Base-by-base conservation (phyloP, 2,329 filamentous ascomycete species). In the Clarireedia sp. region DNA sequence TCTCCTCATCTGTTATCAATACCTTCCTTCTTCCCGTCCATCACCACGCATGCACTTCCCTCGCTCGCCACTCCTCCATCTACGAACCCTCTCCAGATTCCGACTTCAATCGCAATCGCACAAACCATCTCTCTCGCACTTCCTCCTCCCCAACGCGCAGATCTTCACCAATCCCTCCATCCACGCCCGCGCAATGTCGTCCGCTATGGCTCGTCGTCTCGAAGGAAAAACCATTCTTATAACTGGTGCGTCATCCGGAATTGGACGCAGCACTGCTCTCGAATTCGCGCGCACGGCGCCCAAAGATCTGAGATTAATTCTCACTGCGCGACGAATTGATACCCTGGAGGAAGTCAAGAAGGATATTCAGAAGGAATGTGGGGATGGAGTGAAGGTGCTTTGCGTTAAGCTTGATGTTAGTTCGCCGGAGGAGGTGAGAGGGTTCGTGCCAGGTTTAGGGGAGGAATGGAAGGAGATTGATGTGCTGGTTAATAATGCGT, bases 401-500 rank as follows among this genome's bases (percentile, higher is more conserved):
- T 83, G 90, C 1, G 82, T 94, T 10, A 85, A 90, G 75, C 78
- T 97, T 52, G 94, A 99, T 70, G 86, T 99, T 54, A 91, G 87
- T 75, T 86, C 87, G 57, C 77, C 88, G 0, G 81, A 84, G 3
- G 84, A 94, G 67, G 80, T 97, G 3, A 78, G 78, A 51, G 74
- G 73, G 41, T 92, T 97, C 67, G 84, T 96, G 12, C 74, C 72
- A 1, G 79, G 76, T 41, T 72, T 97, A 64, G 91, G 92, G 0
- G 81, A 83, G 59, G 91, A 90, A 68, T 97, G 89, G 75, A 83
- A 80, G 70, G 83, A 90, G 24, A 87, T 97, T 61, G 82, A 97
- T 70, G 80, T 97, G 2, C 74, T 99, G 57, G 89, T 99, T 24
- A 99, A 99, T 75, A 97, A 97, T 77, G 92, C 92, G 89, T 95